Percentiles rank a stretch among this genome's conserved stretches.
Conservation (phyloP, 768 basidiomycete species). For the Rhizopogon salebrosus region DNA sequence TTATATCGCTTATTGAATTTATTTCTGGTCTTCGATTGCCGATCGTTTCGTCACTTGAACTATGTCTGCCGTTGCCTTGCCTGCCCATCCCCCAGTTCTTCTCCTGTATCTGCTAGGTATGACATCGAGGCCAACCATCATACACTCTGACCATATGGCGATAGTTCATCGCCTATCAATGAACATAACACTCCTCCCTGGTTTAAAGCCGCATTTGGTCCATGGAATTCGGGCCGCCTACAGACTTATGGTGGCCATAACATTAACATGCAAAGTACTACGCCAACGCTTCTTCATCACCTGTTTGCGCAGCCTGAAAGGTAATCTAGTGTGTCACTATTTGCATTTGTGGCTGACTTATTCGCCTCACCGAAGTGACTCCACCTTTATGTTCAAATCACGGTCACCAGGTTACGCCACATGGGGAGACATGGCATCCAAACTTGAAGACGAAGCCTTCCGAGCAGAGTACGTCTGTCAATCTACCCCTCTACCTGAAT, state of each 20-base stretch:
- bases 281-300: constrained; percentile 63
- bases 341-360: constrained; percentile 11
- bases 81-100: constrained; percentile 13
- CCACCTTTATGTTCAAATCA: constrained; percentile 26
- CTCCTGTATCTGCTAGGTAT: constrained; percentile 33
- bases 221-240: constrained; percentile 24
- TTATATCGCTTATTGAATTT: constrained; percentile 7
- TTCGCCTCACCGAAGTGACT: constrained; percentile 30
- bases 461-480: constrained; percentile 72
- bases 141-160: constrained; percentile 21
- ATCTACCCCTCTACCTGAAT: constrained; percentile 21
- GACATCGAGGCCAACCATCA: constrained; percentile 18
- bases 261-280: constrained; percentile 54
- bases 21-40: neutral
- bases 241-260: constrained; percentile 40
- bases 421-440: constrained; percentile 74
- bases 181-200: constrained; percentile 23
- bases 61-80: neutral
- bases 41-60: neutral
- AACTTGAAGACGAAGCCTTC: constrained; percentile 67
- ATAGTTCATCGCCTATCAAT: constrained; percentile 24
- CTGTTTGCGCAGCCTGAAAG: constrained; percentile 72
- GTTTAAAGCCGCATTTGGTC: constrained; percentile 19
- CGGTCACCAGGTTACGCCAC: constrained; percentile 50
- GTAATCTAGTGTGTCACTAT: constrained; percentile 32